Evolutionary conservation across 495 filamentous ascomycete species (phyloP).

Genomic region (Aspergillus funiculosus): DNA sequence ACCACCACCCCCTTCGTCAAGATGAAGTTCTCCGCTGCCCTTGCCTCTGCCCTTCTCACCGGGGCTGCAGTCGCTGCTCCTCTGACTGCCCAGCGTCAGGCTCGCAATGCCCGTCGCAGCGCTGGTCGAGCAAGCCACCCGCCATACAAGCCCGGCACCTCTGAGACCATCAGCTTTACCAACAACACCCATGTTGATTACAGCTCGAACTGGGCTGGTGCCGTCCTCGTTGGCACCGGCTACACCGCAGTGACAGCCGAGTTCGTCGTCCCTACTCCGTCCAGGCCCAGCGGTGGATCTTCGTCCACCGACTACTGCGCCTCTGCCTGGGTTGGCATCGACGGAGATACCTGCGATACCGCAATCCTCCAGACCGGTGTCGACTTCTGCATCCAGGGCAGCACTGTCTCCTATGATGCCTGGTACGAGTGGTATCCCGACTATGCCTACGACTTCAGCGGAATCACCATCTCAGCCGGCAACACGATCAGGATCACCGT

Average conservation of each 20-base stretch:
- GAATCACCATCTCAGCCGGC: conserved; percentile 46
- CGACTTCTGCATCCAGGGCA: conserved; percentile 42
- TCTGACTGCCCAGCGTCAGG: conserved; percentile 21
- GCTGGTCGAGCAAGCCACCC: conserved; percentile 20
- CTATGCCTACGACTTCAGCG: conserved; percentile 46
- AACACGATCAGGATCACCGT: conserved; percentile 50
- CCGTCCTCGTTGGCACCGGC: conserved; percentile 39
- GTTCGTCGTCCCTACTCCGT: conserved; percentile 47
- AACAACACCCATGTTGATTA: conserved; percentile 36
- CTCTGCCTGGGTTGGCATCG: conserved; percentile 55
- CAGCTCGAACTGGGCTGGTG: conserved; percentile 52
- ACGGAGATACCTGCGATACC: conserved; percentile 48
- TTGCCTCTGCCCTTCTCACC: conserved; percentile 17
- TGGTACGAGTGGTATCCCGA: conserved; percentile 60
- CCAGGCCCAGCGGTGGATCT: conserved; percentile 33
- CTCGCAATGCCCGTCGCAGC: conserved; percentile 21
- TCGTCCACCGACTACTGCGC: conserved; percentile 36
- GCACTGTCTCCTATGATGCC: conserved; percentile 38
- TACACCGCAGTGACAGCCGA: conserved; percentile 44
- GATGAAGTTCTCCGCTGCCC: conserved; percentile 21
- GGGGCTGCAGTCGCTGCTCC: conserved; percentile 21
- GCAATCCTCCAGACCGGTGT: conserved; percentile 55
- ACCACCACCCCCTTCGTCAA: conserved; percentile 1
- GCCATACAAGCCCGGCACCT: conserved; percentile 25
- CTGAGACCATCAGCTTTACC: conserved; percentile 19